Percentiles rank a stretch among this genome's conserved stretches.
phyloP scores from a whole-genome alignment of 352 stramenopile species.

The Thalassiosira mediterranea region DNA sequence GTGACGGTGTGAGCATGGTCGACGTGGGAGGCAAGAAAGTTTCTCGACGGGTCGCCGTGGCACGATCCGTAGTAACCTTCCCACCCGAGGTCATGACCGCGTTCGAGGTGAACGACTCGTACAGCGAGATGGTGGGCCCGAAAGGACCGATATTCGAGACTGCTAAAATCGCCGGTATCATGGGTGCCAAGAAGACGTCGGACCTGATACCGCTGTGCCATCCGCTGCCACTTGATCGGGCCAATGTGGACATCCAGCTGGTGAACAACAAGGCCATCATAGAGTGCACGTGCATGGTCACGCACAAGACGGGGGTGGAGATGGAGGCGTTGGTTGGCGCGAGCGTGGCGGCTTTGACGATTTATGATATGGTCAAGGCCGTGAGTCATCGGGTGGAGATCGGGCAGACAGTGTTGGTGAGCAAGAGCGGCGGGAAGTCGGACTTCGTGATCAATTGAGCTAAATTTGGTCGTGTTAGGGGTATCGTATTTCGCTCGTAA shows the following conservation, averaged over 20 bases:
- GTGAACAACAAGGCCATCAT: slow-evolving; percentile 81
- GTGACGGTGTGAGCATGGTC: slow-evolving; percentile 86
- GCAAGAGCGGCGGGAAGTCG: slow-evolving; percentile 91
- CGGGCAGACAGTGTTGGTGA: slow-evolving; percentile 87
- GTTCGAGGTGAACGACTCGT: slow-evolving; percentile 61
- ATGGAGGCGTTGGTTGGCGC: slow-evolving; percentile 94
- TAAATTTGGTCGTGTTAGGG: too few species aligned
- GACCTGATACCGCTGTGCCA: slow-evolving; percentile 93
- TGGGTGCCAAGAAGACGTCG: slow-evolving; percentile 91
- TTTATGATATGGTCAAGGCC: slow-evolving; percentile 99
- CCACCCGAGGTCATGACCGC: slow-evolving; percentile 86
- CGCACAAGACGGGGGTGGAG: slow-evolving; percentile 93
- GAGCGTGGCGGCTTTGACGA: slow-evolving; percentile 91
- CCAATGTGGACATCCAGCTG: slow-evolving; percentile 88
- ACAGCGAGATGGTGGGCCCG: slow-evolving; percentile 66
- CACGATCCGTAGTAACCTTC: slow-evolving; percentile 88
- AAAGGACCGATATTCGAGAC: slow-evolving; percentile 91
- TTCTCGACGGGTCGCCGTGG: slow-evolving; percentile 87
- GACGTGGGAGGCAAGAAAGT: slow-evolving; percentile 89
- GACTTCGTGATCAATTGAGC: too few species aligned
- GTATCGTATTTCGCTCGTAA: too few species aligned
- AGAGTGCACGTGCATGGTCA: slow-evolving; percentile 89
- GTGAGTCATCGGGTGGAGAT: slow-evolving; percentile 95
- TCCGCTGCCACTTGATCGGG: slow-evolving; percentile 90
- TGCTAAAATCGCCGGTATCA: slow-evolving; percentile 91